Evolutionary conservation across 139 green algal genomes (phyloP).

Genomic region (Nannochloris sp.): DNA sequence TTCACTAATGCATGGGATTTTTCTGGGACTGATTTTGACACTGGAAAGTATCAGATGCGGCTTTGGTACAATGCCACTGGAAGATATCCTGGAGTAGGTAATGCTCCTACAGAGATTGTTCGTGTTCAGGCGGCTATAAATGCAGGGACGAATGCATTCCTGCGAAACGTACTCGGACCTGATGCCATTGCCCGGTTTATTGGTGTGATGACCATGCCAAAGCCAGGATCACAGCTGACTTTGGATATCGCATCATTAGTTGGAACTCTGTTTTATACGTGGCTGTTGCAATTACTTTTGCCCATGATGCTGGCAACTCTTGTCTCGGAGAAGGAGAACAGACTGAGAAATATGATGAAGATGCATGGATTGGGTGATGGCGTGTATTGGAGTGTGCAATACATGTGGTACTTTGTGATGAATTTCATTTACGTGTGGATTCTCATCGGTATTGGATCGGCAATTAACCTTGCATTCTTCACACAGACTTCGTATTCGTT

Average conservation of each 20-base stretch:
- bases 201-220: slow-evolving; percentile 50
- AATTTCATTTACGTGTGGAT: slow-evolving; percentile 72
- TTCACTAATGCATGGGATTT: slow-evolving; percentile 34
- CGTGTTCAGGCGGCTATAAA: slow-evolving; percentile 23
- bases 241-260: slow-evolving; percentile 71
- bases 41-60: slow-evolving; percentile 6
- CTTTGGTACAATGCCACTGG: slow-evolving; percentile 43
- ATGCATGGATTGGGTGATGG: slow-evolving; percentile 82
- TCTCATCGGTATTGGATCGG: slow-evolving; percentile 61
- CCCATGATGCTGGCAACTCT: slow-evolving; percentile 49
- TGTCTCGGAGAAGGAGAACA: slow-evolving; percentile 58
- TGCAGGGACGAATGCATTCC: slow-evolving; percentile 36
- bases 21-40: slow-evolving; percentile 4
- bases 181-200: slow-evolving; percentile 20
- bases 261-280: slow-evolving; percentile 74
- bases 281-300: slow-evolving; percentile 72
- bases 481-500: slow-evolving; percentile 47
- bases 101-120: slow-evolving; percentile 17
- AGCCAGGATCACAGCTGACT: slow-evolving; percentile 34
- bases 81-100: background rate
- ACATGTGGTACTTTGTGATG: slow-evolving; percentile 64
- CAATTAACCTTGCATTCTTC: slow-evolving; percentile 79
- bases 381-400: slow-evolving; percentile 50
- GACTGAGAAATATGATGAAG: slow-evolving; percentile 91
- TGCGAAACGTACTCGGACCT: slow-evolving; percentile 19